These are phyloP conservation scores for Dendrothele bispora DNA, from an alignment of 768 basidiomycete species.

Conservation along the genomic window DNA sequence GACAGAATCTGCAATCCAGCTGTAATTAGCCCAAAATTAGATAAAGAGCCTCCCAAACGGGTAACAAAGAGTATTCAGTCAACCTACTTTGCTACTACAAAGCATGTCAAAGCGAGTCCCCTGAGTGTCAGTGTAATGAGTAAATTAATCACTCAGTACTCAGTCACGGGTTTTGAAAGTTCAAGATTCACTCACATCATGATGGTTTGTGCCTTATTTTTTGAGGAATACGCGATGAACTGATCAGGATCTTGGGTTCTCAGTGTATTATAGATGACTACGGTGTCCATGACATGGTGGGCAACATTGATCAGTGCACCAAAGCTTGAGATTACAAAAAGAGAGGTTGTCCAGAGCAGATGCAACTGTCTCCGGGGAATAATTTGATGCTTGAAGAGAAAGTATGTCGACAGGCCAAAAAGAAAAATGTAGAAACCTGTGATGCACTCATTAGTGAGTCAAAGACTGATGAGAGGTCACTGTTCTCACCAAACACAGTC, in stretches of 20 bases:
- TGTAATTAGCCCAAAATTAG: not conserved
- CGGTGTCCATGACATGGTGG: not conserved
- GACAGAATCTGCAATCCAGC: not conserved
- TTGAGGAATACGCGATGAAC: not conserved
- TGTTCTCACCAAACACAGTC: too few relatives aligned
- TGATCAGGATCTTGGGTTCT: not conserved
- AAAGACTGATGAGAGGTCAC: too few relatives aligned
- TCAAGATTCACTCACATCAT: not conserved
- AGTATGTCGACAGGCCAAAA: not conserved
- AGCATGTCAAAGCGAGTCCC: not conserved
- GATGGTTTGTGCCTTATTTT: not conserved
- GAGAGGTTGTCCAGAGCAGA: not conserved
- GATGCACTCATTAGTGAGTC: too few relatives aligned
- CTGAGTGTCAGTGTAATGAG: not conserved
- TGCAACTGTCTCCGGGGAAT: not conserved
- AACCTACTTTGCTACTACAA: not conserved
- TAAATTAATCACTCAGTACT: not conserved
- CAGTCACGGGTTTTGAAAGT: too few relatives aligned
- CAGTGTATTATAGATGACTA: not conserved
- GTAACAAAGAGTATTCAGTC: not conserved
- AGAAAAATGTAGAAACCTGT: not conserved
- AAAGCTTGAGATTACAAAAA: not conserved
- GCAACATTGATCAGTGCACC: not conserved
- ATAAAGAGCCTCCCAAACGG: not conserved
- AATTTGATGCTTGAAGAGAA: not conserved